Base-by-base conservation (phyloP, 148 eudicot genomes). In the Rhododendron ovatum region DNA sequence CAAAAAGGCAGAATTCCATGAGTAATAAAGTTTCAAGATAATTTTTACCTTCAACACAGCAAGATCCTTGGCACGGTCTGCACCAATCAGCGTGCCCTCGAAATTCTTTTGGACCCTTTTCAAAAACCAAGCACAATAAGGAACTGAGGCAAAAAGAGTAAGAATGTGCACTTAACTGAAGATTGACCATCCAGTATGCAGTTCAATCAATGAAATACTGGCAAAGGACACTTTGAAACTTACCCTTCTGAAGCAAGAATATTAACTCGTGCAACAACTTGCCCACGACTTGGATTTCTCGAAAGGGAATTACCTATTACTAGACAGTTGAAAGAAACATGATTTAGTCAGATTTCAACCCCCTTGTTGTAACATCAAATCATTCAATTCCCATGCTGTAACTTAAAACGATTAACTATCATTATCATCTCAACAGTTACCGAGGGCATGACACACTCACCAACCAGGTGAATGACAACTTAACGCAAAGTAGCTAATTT, bases 51-150 rank as follows among this genome's bases (percentile, higher is more conserved):
- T 93, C 90, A 98, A 90, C 69, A 98, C 98, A 89, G 99, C 99
- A 84, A 98, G 98, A 91, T 98, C 99, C 90, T 98, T 98, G 43
- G 98, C 90, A 48, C 99, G 98, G 90, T 98, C 98, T 83, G 98
- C 98, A 90, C 99, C 99, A 86, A 98, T 82, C 86, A 98, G 88
- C 75, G 75, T 94, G 85, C 96, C 99, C 91, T 95, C 99, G 86
- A 98, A 95, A 85, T 92, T 98, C 92, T 98, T 98, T 88, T 93
- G 98, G 81, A 98, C 93, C 91, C 99, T 98, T 86, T 87, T 69
- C 67, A 74, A 86, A 90, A 61, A 77, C 41, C 75, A 87, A 63
- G 63, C 47, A 80, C 61, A 55, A 76, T 82, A 78, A 87, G 76
- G 81, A 88, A 69, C 78, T 14, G 30, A 45, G 79, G 57, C 33